Conservation (phyloP, 1,284 basidiomycete species). For the Ceratobasidium sp. region DNA sequence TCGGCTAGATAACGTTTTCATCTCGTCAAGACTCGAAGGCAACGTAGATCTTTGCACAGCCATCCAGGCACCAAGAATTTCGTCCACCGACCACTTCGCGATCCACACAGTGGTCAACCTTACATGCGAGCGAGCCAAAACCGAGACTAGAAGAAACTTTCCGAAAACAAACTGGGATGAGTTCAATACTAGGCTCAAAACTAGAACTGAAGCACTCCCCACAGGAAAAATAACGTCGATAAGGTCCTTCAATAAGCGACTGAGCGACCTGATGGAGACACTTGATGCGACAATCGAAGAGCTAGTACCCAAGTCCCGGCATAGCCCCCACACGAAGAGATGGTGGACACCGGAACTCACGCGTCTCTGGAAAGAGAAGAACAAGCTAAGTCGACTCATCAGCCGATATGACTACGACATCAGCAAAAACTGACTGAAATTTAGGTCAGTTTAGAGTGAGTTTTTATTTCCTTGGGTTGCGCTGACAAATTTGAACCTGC, state of each 20-base stretch:
- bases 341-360: slow-evolving; percentile 38
- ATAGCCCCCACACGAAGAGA: slow-evolving; percentile 14
- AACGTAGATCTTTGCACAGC: not conserved
- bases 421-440: too few species aligned
- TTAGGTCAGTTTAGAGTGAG: too few species aligned
- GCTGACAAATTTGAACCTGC: too few species aligned
- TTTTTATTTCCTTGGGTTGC: too few species aligned
- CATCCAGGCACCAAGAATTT: not conserved
- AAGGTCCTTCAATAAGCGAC: not conserved
- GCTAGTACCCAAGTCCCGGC: not conserved
- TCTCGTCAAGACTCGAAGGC: not conserved
- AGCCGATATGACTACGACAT: not conserved
- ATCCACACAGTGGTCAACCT: not conserved
- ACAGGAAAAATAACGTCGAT: not conserved
- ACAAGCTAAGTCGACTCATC: not conserved
- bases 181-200: slow-evolving; percentile 20
- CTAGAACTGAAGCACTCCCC: not conserved
- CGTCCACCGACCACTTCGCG: slow-evolving; percentile 2
- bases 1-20: slow-evolving; percentile 16
- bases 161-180: slow-evolving; percentile 37
- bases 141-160: not conserved
- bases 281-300: not conserved
- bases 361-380: not conserved
- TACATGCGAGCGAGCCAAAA: not conserved
- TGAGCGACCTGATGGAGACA: not conserved